These are phyloP conservation scores for Salvia sclarea DNA, from an alignment of 305 asterid species.

Conservation along the genomic window DNA sequence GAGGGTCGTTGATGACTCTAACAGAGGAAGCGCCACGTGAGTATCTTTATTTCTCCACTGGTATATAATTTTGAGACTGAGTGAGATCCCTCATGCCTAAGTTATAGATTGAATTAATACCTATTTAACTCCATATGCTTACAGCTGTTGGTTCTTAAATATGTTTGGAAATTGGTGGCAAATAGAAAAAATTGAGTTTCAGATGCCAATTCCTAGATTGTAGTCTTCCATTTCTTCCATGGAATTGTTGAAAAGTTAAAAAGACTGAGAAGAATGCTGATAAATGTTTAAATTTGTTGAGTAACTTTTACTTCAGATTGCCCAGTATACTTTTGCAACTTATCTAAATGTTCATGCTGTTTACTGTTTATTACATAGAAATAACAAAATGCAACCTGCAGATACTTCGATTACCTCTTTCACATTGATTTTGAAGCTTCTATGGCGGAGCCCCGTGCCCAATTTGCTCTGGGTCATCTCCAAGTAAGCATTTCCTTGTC, in stretches of 20 bases:
- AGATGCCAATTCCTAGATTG: background rate
- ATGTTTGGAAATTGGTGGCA: background rate
- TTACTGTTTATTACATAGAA: background rate
- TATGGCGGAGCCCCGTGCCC: constrained; percentile 96
- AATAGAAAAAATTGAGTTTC: background rate
- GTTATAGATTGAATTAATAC: background rate
- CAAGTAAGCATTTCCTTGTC: constrained; percentile 53
- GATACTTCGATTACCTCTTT: constrained; percentile 92
- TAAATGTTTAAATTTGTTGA: background rate
- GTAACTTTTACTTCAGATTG: background rate
- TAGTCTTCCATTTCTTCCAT: background rate
- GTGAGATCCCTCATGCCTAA: background rate
- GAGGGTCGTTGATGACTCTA: constrained; percentile 78
- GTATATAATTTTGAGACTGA: background rate
- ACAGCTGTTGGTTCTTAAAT: background rate
- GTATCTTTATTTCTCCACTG: constrained; percentile 29
- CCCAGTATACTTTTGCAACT: background rate
- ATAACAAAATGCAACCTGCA: constrained; percentile 46
- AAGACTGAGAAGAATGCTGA: background rate
- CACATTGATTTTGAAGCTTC: constrained; percentile 95
- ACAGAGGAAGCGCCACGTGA: constrained; percentile 74
- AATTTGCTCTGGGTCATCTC: constrained; percentile 73
- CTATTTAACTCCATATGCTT: background rate
- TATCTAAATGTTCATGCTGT: background rate
- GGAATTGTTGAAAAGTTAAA: background rate